Conservation (phyloP, 2,329 filamentous ascomycete species). For the Scedosporium boydii region DNA sequence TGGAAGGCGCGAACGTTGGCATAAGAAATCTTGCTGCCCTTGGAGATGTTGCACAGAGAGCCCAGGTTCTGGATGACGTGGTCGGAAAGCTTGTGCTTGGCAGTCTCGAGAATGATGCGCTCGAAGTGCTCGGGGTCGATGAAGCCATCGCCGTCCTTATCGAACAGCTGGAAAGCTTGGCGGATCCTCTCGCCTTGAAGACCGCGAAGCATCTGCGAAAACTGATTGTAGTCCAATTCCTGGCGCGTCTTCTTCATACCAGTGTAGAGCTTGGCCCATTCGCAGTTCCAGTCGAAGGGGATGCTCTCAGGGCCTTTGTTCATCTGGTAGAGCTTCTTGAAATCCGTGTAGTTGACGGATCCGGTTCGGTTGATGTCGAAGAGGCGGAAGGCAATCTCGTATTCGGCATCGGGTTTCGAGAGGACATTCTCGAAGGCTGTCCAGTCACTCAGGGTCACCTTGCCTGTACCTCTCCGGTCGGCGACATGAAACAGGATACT, state of each 20-base stretch:
- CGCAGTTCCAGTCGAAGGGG: constrained; percentile 93
- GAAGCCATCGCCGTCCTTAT: constrained; percentile 86
- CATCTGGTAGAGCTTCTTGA: constrained; percentile 73
- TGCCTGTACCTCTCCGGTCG: constrained; percentile 65
- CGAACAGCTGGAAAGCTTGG: constrained; percentile 87
- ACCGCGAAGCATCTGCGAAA: constrained; percentile 94
- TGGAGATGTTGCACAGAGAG: constrained; percentile 89
- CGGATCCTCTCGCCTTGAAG: constrained; percentile 92
- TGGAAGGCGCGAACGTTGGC: constrained; percentile 96
- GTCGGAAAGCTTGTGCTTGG: constrained; percentile 93
- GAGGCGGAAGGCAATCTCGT: constrained; percentile 94
- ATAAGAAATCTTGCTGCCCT: constrained; percentile 90
- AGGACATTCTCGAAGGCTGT: constrained; percentile 89
- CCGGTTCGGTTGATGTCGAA: constrained; percentile 84
- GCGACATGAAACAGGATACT: constrained; percentile 86
- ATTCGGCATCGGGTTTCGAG: constrained; percentile 90
- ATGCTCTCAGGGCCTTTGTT: constrained; percentile 81
- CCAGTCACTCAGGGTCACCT: constrained; percentile 78
- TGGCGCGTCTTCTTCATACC: constrained; percentile 82
- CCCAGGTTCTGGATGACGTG: constrained; percentile 85
- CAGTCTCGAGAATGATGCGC: constrained; percentile 88
- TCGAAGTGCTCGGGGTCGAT: constrained; percentile 95
- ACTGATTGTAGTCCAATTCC: constrained; percentile 89
- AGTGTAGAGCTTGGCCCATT: constrained; percentile 93
- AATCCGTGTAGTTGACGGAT: constrained; percentile 79